Evolutionary conservation across 768 basidiomycete species (phyloP).

Genomic region (Boletellus sp.): DNA sequence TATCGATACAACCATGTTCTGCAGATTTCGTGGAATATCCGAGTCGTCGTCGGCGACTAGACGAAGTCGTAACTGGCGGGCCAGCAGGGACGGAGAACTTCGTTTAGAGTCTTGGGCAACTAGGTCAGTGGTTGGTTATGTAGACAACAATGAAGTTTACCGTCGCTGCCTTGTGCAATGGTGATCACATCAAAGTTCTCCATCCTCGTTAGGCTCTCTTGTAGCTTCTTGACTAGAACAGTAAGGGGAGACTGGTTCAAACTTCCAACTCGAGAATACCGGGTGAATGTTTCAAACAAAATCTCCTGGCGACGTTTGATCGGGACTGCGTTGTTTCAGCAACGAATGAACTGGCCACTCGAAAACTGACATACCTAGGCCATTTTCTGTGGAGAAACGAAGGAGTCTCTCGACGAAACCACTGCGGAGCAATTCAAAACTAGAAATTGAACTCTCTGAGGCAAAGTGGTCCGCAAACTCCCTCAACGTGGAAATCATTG

Average conservation of each 20-base stretch:
- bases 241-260: slow-evolving; percentile 58
- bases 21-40: slow-evolving; percentile 80
- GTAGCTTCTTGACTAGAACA: slow-evolving; percentile 89
- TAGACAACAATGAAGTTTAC: slow-evolving; percentile 36
- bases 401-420: slow-evolving; percentile 88
- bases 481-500: slow-evolving; percentile 55
- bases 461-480: slow-evolving; percentile 81
- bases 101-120: slow-evolving; percentile 71
- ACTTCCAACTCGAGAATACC: slow-evolving; percentile 42
- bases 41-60: slow-evolving; percentile 87
- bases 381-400: slow-evolving; percentile 71
- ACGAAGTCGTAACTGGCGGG: slow-evolving; percentile 85
- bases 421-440: slow-evolving; percentile 93
- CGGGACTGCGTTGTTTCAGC: slow-evolving; percentile 45
- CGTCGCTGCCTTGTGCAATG: slow-evolving; percentile 77
- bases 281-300: slow-evolving; percentile 74
- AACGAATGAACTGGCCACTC: background rate
- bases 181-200: slow-evolving; percentile 95
- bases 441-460: slow-evolving; percentile 78
- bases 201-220: slow-evolving; percentile 92
- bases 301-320: slow-evolving; percentile 68
- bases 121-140: slow-evolving; percentile 2
- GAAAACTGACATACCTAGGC: slow-evolving; percentile 23
- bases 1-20: slow-evolving; percentile 93
- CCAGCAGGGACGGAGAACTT: slow-evolving; percentile 87